These are phyloP conservation scores for Symmetrospora coprosmae DNA, from an alignment of 768 basidiomycete species.

Conservation along the genomic window DNA sequence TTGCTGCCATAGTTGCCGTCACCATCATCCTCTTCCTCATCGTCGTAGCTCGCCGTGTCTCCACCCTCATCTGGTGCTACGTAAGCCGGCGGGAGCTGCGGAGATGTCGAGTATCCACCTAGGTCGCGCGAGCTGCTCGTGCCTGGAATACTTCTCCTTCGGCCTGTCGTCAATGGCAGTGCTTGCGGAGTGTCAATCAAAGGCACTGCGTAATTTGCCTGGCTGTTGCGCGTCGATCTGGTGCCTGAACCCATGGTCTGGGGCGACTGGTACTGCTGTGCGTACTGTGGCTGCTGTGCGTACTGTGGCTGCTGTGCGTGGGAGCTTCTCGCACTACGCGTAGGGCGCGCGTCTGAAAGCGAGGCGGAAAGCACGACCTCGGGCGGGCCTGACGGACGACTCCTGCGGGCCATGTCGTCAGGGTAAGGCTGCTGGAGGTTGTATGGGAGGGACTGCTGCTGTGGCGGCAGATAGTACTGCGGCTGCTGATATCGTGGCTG, in stretches of 20 bases:
- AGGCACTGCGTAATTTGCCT: background rate
- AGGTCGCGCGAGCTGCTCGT: background rate
- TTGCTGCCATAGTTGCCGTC: background rate
- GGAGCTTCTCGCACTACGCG: too few species aligned
- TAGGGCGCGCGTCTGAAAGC: too few species aligned
- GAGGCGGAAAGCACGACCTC: too few species aligned
- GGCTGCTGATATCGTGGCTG: too few species aligned
- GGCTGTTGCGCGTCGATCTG: background rate
- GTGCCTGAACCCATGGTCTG: background rate
- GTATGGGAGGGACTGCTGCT: too few species aligned
- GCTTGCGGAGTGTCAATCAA: background rate
- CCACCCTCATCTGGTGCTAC: background rate
- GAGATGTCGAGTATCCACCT: background rate
- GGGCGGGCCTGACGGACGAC: too few species aligned
- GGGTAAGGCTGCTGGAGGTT: too few species aligned
- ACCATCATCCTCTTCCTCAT: background rate
- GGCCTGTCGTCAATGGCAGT: background rate
- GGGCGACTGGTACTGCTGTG: too few species aligned
- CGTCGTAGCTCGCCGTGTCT: background rate
- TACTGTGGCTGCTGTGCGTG: too few species aligned
- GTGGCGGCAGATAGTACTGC: too few species aligned
- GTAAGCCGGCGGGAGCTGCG: background rate
- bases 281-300: too few species aligned
- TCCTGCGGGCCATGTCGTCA: too few species aligned
- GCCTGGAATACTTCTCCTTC: background rate